A percentile compares a stretch with the other conserved stretches of the same genome.
Conservation (phyloP, 768 basidiomycete genomes). For the Psilocybe tampanensis region DNA sequence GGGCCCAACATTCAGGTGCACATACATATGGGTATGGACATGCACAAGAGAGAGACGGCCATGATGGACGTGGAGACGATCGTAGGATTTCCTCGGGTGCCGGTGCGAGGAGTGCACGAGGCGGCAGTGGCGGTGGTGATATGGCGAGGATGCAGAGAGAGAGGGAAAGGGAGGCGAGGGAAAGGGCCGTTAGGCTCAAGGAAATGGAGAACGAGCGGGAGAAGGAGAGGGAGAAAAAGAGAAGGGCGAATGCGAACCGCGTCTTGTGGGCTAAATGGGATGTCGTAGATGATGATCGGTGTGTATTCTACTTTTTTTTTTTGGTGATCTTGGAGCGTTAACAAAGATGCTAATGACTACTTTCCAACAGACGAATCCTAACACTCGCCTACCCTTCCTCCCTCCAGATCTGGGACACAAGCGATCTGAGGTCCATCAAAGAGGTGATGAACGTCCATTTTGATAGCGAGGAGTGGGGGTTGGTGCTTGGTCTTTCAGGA, state of each 20-base stretch:
- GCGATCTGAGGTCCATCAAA: constrained; percentile 41
- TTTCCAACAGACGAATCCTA: neutral
- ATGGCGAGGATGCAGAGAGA: neutral
- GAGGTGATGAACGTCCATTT: constrained; percentile 55
- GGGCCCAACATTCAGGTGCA: neutral
- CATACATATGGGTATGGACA: constrained; percentile 7
- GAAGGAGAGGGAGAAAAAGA: neutral
- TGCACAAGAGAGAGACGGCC: too few species aligned
- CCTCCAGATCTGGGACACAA: constrained; percentile 66
- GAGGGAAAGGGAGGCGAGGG: neutral
- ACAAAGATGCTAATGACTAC: neutral
- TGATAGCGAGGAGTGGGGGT: constrained; percentile 21
- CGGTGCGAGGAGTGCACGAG: neutral
- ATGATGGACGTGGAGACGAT: too few species aligned
- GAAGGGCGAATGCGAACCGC: neutral
- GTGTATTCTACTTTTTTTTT: neutral
- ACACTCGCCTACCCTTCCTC: neutral
- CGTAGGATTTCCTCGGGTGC: too few species aligned
- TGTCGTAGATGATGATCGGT: constrained; percentile 23
- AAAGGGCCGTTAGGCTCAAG: too few species aligned
- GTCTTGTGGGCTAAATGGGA: constrained; percentile 53
- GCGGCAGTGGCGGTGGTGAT: neutral
- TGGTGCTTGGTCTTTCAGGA: neutral
- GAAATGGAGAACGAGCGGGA: neutral
- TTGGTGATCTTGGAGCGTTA: neutral